Percentiles rank a stretch among this genome's conserved stretches.
Evolutionary conservation across 1,284 basidiomycete species (phyloP).

Genomic region (Tremellales sp.): DNA sequence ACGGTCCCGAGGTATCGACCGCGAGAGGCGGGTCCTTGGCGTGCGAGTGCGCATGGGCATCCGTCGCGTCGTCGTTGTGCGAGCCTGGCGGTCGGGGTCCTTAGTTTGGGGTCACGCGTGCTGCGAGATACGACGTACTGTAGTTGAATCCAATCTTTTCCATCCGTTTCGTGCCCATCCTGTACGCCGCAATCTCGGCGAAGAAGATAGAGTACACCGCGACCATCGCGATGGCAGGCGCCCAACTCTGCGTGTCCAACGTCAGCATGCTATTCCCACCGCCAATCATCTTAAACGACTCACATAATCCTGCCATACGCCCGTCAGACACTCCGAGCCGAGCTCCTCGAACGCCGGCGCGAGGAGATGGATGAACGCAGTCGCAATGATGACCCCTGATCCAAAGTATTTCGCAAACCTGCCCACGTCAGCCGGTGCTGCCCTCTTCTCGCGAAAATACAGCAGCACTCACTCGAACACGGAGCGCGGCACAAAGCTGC

Average conservation of each 20-base stretch:
- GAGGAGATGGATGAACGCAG: slow-evolving; percentile 83
- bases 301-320: slow-evolving; percentile 71
- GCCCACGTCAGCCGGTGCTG: not conserved
- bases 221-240: slow-evolving; percentile 71
- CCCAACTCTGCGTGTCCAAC: slow-evolving; percentile 59
- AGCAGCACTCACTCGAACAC: slow-evolving; percentile 65
- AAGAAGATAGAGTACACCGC: slow-evolving; percentile 81
- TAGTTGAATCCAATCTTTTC: slow-evolving; percentile 37
- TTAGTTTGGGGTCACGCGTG: not conserved
- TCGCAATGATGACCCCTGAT: slow-evolving; percentile 89
- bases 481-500: slow-evolving; percentile 59
- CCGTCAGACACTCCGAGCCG: slow-evolving; percentile 64
- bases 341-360: slow-evolving; percentile 70
- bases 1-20: slow-evolving; percentile 29
- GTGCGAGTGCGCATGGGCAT: slow-evolving; percentile 62
- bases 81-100: slow-evolving; percentile 59
- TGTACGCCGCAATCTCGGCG: slow-evolving; percentile 77
- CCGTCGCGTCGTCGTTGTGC: slow-evolving; percentile 55
- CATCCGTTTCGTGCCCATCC: slow-evolving; percentile 50
- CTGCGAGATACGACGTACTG: slow-evolving; percentile 18
- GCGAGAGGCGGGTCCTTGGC: slow-evolving; percentile 55
- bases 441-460: too few relatives aligned
- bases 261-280: not conserved
- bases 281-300: slow-evolving; percentile 32
- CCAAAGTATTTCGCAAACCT: slow-evolving; percentile 93